phyloP scores from a whole-genome alignment of 2,329 filamentous ascomycete species.

The Tolypocladium ovalisporum region DNA sequence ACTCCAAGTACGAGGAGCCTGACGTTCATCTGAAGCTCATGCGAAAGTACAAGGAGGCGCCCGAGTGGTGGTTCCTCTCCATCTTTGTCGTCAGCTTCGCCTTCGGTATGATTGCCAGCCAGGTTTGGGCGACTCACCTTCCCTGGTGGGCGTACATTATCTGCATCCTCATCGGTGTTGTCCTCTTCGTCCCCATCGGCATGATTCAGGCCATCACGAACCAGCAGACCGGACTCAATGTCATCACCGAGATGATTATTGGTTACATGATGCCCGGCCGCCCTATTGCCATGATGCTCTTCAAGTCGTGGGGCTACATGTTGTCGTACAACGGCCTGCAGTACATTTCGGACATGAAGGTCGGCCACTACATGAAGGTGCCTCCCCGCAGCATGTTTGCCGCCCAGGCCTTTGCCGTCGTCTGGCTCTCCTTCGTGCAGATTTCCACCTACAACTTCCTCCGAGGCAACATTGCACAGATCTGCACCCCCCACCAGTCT shows the following conservation, averaged over 20 bases:
- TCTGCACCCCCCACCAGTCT: slow-evolving; percentile 37
- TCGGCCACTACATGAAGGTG: slow-evolving; percentile 43
- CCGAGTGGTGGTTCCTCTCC: slow-evolving; percentile 44
- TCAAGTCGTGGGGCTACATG: slow-evolving; percentile 37
- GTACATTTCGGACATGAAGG: slow-evolving; percentile 38
- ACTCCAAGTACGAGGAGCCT: slow-evolving; percentile 26
- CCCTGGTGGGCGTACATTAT: slow-evolving; percentile 32
- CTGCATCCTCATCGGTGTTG: slow-evolving; percentile 26
- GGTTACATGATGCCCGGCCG: slow-evolving; percentile 37
- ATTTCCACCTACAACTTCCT: slow-evolving; percentile 27
- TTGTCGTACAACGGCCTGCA: slow-evolving; percentile 33
- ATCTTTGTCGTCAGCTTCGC: slow-evolving; percentile 38
- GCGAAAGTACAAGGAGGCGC: slow-evolving; percentile 42
- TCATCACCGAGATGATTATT: slow-evolving; percentile 36
- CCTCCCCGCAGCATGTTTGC: slow-evolving; percentile 38
- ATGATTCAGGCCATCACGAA: slow-evolving; percentile 39
- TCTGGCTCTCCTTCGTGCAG: slow-evolving; percentile 27
- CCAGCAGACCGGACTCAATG: slow-evolving; percentile 34
- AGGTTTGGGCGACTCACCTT: slow-evolving; percentile 27
- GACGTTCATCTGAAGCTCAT: slow-evolving; percentile 46
- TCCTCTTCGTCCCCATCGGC: slow-evolving; percentile 31
- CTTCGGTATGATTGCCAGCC: slow-evolving; percentile 28
- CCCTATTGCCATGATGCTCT: slow-evolving; percentile 38
- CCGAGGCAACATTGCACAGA: slow-evolving; percentile 35
- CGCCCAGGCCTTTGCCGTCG: slow-evolving; percentile 29